phyloP scores from a whole-genome alignment of 1,284 basidiomycete species.

The Bothia castanella region DNA sequence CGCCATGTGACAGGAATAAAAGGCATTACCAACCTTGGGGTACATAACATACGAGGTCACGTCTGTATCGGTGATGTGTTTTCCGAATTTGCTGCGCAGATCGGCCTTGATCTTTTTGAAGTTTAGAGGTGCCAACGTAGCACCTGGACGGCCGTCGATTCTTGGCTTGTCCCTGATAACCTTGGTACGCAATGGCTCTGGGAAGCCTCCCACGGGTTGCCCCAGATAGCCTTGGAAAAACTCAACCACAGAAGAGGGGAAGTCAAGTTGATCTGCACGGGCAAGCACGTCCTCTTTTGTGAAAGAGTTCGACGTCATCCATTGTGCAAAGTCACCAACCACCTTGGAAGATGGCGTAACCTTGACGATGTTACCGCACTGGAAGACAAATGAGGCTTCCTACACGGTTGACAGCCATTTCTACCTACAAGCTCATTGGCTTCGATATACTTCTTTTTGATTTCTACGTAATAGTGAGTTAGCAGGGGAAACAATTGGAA shows the following conservation, averaged over 20 bases:
- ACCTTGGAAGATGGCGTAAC: conserved; percentile 99
- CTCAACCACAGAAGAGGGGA: conserved; percentile 94
- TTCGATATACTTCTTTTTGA: conserved; percentile 98
- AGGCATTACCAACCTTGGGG: conserved; percentile 62
- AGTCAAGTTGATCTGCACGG: conserved; percentile 88
- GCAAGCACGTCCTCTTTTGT: conserved; percentile 84
- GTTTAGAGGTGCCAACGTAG: conserved; percentile 82
- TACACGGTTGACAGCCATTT: conserved; percentile 12
- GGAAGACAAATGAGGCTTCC: conserved; percentile 14
- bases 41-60: conserved; percentile 97
- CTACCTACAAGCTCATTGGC: conserved; percentile 82
- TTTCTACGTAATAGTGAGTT: conserved; percentile 51
- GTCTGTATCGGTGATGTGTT: conserved; percentile 89
- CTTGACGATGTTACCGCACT: conserved; percentile 99
- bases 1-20: conserved; percentile 2
- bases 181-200: conserved; percentile 88
- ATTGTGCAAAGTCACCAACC: conserved; percentile 98
- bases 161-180: conserved; percentile 93
- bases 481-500: conserved; percentile 8
- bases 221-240: conserved; percentile 99
- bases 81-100: conserved; percentile 90
- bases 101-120: conserved; percentile 96
- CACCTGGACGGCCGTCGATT: conserved; percentile 92
- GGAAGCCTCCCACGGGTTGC: conserved; percentile 97
- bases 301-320: conserved; percentile 96